Evolutionary conservation across 2,329 filamentous ascomycete species (phyloP), one percentile per base, ranked within the genome.

Genomic region (Calonectria fujianensis): DNA sequence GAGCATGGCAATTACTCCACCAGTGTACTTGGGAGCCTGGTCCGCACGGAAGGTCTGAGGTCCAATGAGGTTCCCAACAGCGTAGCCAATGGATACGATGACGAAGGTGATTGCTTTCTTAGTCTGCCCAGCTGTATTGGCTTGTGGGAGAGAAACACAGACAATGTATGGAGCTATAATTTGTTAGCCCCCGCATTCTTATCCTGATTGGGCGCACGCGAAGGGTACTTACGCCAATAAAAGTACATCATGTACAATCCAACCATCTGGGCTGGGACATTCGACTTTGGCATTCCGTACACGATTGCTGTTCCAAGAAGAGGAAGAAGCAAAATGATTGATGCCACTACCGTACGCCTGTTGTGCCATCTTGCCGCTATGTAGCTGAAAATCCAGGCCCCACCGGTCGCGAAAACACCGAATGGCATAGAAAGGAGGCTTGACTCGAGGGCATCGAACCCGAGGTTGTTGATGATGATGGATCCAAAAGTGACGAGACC

Each of bases 61-160:
- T 0, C 82, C 84, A 27, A 86, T 83, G 70, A 87, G 84, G 70
- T 86, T 87, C 16, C 83, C 83, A 3, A 71, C 72, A 9, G 77
- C 79, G 69, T 82, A 90, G 0, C 87, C 87, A 20, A 89, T 82
- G 74, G 89, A 88, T 8, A 88, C 83, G 20, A 87, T 81, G 35
- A 88, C 81, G 32, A 89, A 88, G 1, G 83, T 79, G 0, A 87
- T 87, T 0, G 81, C 81, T 74, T 87, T 83, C 75, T 85, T 85
- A 3, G 84, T 85, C 68, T 85, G 82, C 1, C 83, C 83, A 1
- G 83, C 82, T 0, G 82, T 84, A 67, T 85, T 85, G 16, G 75
- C 73, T 31, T 76, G 69, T 9, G 75, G 65, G 1, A 76, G 52
- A 4, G 69, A 70, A 39, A 76, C 65, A 16, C 65, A 74, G 13